A percentile compares a stretch with the other conserved stretches of the same genome.
Evolutionary conservation across 208 protist species (phyloP).

Genomic region (Trypanosoma brucei): DNA sequence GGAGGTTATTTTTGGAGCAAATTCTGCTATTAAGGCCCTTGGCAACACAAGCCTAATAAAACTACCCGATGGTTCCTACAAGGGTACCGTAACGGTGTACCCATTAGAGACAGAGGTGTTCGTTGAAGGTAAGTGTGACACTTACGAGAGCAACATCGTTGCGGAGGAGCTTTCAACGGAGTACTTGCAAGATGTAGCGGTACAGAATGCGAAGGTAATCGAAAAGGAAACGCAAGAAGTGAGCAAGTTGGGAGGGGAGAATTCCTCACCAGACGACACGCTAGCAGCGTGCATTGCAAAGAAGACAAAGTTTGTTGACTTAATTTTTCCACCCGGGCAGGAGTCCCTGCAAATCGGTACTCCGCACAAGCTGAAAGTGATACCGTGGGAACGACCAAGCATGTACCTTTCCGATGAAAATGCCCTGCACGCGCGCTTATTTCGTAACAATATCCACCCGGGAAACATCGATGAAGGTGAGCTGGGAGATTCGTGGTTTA

Average conservation of each 20-base stretch:
- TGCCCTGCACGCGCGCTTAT: constrained; percentile 56
- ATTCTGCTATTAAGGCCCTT: constrained; percentile 52
- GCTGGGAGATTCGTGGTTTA: constrained; percentile 79
- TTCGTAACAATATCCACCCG: constrained; percentile 71
- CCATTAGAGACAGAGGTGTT: constrained; percentile 77
- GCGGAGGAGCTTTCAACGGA: constrained; percentile 53
- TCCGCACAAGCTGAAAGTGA: constrained; percentile 48
- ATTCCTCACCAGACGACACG: constrained; percentile 47
- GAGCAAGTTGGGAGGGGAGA: constrained; percentile 38
- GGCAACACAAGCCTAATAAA: constrained; percentile 53
- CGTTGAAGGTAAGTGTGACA: constrained; percentile 47
- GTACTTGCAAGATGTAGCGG: constrained; percentile 60
- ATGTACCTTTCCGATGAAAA: constrained; percentile 80
- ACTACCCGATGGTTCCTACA: constrained; percentile 37
- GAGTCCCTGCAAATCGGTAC: constrained; percentile 68
- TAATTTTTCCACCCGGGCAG: constrained; percentile 66
- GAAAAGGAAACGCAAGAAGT: constrained; percentile 46
- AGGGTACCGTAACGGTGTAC: constrained; percentile 60
- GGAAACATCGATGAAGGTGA: constrained; percentile 75
- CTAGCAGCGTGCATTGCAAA: constrained; percentile 50
- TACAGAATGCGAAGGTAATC: constrained; percentile 46
- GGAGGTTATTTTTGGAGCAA: constrained; percentile 60
- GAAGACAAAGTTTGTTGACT: constrained; percentile 73
- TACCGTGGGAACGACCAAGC: constrained; percentile 72
- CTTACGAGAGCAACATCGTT: constrained; percentile 65